These are phyloP conservation scores for Calamus simplicifolius DNA, from an alignment of 176 grass and related monocot species.

Conservation along the genomic window DNA sequence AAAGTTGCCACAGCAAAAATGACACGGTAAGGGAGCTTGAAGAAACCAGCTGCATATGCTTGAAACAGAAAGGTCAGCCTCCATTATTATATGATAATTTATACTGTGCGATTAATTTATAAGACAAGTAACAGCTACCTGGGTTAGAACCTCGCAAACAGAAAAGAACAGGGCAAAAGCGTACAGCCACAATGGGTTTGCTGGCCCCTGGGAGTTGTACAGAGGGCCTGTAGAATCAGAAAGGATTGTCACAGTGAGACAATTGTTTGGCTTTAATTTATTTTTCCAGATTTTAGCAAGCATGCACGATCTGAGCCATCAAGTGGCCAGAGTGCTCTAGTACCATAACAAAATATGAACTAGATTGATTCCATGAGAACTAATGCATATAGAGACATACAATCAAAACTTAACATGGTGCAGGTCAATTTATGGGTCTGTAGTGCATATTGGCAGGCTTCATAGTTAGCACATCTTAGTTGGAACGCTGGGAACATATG, in stretches of 20 bases:
- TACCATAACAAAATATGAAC: too few relatives aligned
- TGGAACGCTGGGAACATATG: too few relatives aligned
- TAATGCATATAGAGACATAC: too few relatives aligned
- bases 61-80: too few relatives aligned
- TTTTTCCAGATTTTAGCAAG: conserved; percentile 5
- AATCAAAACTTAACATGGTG: too few relatives aligned
- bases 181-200: conserved; percentile 84
- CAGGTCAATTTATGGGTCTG: too few relatives aligned
- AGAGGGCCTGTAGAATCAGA: conserved; percentile 50
- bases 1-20: conserved; percentile 85
- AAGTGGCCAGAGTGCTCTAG: too few relatives aligned
- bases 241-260: not conserved
- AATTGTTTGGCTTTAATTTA: not conserved
- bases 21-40: conserved; percentile 90
- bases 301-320: not conserved
- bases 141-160: conserved; percentile 49
- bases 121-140: conserved; percentile 27
- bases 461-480: too few relatives aligned
- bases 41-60: conserved; percentile 45
- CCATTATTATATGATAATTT: too few relatives aligned
- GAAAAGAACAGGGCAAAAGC: conserved; percentile 84
- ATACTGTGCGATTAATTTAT: too few relatives aligned
- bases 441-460: too few relatives aligned
- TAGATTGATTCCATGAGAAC: too few relatives aligned
- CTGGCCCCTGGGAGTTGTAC: conserved; percentile 76